Evolutionary conservation across 495 filamentous ascomycete genomes (phyloP).

Genomic region (Penicillium robsamsonii): DNA sequence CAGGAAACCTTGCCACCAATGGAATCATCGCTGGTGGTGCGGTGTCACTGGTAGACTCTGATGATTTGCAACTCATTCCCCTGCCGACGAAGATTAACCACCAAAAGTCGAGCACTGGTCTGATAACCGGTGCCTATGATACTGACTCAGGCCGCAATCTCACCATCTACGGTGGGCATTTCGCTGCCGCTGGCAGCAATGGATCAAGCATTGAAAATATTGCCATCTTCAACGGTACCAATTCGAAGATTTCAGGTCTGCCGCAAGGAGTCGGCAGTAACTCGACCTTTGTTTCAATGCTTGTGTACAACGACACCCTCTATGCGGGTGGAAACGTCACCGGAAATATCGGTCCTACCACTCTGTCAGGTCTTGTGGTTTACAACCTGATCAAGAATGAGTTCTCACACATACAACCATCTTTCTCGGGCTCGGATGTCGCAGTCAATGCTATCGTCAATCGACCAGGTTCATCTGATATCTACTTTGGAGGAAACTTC

Average conservation of each 20-base stretch:
- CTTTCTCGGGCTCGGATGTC: conserved; percentile 64
- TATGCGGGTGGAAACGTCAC: conserved; percentile 80
- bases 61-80: conserved; percentile 46
- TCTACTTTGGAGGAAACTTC: conserved; percentile 88
- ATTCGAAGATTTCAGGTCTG: conserved; percentile 67
- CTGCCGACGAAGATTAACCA: conserved; percentile 65
- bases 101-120: conserved; percentile 56
- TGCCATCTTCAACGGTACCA: conserved; percentile 64
- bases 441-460: conserved; percentile 71
- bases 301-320: conserved; percentile 62
- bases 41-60: conserved; percentile 55
- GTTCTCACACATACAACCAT: conserved; percentile 63
- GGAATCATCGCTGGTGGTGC: conserved; percentile 66
- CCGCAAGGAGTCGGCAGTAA: conserved; percentile 61
- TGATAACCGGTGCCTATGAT: conserved; percentile 77
- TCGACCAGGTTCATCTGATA: conserved; percentile 61
- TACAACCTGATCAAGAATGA: conserved; percentile 68
- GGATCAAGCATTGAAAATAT: conserved; percentile 76
- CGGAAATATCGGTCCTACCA: conserved; percentile 61
- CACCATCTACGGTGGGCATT: conserved; percentile 87
- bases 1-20: conserved; percentile 73
- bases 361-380: conserved; percentile 69
- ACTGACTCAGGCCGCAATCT: conserved; percentile 64
- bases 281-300: conserved; percentile 73
- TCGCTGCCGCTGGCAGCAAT: conserved; percentile 66